phyloP scores from a whole-genome alignment of 306 rosid species.

The Quercus engelmannii region DNA sequence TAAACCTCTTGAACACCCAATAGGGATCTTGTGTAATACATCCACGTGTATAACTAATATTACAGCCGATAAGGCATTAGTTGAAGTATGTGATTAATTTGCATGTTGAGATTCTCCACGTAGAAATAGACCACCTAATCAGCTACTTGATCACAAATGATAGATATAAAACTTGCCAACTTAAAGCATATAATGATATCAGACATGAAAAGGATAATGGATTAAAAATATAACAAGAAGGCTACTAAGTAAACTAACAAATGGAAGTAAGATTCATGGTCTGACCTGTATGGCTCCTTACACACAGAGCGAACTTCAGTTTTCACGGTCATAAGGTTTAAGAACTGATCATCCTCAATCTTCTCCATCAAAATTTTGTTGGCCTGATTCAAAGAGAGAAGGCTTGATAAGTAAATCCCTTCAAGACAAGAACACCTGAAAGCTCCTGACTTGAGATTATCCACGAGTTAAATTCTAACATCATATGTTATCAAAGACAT shows the following conservation, averaged over 20 bases:
- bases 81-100: not conserved
- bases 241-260: conserved; percentile 16
- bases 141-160: not conserved
- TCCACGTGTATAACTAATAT: not conserved
- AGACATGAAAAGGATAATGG: conserved; percentile 7
- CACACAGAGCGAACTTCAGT: conserved; percentile 77
- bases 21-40: not conserved
- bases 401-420: conserved; percentile 30
- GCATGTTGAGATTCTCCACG: not conserved
- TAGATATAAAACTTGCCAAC: not conserved
- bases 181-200: not conserved
- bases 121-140: not conserved
- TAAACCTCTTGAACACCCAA: not conserved
- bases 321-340: conserved; percentile 79
- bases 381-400: conserved; percentile 57
- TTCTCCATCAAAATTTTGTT: conserved; percentile 73
- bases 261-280: conserved; percentile 17
- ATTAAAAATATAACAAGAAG: conserved; percentile 15
- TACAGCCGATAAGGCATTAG: not conserved
- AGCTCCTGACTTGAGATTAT: conserved; percentile 1
- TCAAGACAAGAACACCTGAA: conserved; percentile 13
- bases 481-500: conserved; percentile 11
- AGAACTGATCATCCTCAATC: conserved; percentile 91
- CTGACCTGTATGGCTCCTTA: conserved; percentile 96
- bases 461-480: not conserved